These are phyloP conservation scores for Lumnitzera racemosa DNA, from an alignment of 345 rosid genomes.

Conservation along the genomic window DNA sequence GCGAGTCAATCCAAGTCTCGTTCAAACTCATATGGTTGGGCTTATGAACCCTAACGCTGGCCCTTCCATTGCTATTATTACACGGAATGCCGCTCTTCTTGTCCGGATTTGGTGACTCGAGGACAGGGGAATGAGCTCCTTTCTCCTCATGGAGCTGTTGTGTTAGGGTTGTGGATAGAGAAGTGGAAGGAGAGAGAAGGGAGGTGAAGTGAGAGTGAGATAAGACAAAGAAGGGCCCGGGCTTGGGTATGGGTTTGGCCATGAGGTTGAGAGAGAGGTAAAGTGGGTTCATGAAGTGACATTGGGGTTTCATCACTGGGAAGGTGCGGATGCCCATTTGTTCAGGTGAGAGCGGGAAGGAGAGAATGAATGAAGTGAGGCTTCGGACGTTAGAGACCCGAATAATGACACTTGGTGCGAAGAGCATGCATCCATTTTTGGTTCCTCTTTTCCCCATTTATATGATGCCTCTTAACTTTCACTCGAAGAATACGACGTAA, in stretches of 20 bases:
- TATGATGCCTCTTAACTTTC: no score
- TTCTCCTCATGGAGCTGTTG: not conserved
- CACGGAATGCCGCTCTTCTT: not conserved
- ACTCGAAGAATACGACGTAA: no score
- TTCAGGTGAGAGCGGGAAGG: no score
- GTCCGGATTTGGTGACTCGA: not conserved
- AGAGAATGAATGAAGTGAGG: no score
- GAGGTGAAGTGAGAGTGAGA: constrained; percentile 8
- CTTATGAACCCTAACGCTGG: constrained; percentile 11
- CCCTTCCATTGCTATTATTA: constrained; percentile 3
- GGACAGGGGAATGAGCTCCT: not conserved
- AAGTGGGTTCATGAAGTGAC: constrained; percentile 17
- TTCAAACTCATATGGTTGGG: constrained; percentile 10
- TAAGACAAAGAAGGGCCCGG: constrained; percentile 2
- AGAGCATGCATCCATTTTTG: no score
- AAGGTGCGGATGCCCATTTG: not conserved
- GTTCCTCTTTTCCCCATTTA: no score
- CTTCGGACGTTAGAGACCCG: no score
- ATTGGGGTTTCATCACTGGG: not conserved
- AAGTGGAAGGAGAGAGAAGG: constrained; percentile 4
- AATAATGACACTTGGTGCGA: no score
- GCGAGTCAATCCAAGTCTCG: constrained; percentile 17
- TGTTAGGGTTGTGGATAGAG: not conserved
- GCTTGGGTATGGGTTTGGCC: no score
- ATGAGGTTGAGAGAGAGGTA: not conserved